These are phyloP conservation scores for Bipolaris gigantea DNA, from an alignment of 2,329 filamentous ascomycete genomes.

Conservation along the genomic window DNA sequence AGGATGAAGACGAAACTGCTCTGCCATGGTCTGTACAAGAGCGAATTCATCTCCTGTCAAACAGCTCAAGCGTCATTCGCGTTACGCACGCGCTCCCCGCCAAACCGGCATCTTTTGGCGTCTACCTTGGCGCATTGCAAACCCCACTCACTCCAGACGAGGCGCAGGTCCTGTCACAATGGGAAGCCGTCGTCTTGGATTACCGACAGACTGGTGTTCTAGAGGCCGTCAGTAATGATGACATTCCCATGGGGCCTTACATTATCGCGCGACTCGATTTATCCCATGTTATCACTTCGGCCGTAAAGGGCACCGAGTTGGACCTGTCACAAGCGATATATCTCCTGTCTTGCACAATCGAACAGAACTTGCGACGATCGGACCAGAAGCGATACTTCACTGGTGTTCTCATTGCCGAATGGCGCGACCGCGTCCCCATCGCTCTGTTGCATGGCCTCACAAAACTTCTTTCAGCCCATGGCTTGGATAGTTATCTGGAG, in stretches of 20 bases:
- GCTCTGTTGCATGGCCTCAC: conserved; percentile 36
- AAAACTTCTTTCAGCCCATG: conserved; percentile 34
- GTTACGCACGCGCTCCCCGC: conserved; percentile 21
- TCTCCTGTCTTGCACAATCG: conserved; percentile 29
- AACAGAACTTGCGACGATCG: conserved; percentile 27
- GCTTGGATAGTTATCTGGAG: conserved; percentile 41
- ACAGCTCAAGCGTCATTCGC: conserved; percentile 24
- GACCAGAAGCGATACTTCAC: conserved; percentile 35
- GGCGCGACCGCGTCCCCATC: conserved; percentile 34
- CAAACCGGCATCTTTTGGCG: conserved; percentile 42
- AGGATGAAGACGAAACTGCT: conserved; percentile 13
- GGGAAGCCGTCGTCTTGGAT: conserved; percentile 40
- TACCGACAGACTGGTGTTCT: conserved; percentile 34
- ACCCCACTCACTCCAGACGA: conserved; percentile 33
- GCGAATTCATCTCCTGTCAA: conserved; percentile 31
- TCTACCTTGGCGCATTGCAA: conserved; percentile 38
- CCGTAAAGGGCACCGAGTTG: conserved; percentile 26
- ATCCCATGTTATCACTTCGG: conserved; percentile 25
- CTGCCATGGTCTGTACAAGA: conserved; percentile 37
- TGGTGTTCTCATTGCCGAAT: conserved; percentile 39
- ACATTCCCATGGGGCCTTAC: conserved; percentile 30
- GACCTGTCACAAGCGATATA: conserved; percentile 32
- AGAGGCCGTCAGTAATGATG: conserved; percentile 32
- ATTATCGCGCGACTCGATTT: conserved; percentile 41
- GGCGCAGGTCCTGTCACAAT: conserved; percentile 32